Evolutionary conservation across 2,329 filamentous ascomycete species (phyloP).

Genomic region (Chaetomium strumarium): DNA sequence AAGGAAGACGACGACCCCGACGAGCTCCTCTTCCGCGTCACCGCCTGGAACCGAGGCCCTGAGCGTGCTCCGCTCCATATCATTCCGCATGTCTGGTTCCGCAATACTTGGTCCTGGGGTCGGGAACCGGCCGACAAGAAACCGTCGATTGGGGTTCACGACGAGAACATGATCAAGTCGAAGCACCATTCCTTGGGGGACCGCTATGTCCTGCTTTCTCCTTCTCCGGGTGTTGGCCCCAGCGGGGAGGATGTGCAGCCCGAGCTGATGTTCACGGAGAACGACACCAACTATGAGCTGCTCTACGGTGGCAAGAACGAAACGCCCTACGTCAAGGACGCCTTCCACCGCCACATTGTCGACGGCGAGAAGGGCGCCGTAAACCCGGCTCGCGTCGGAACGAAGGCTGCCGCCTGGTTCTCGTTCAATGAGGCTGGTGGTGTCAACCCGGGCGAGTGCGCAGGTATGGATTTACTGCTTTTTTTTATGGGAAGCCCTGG

Average conservation of each 20-base stretch:
- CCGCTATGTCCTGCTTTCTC: constrained; percentile 77
- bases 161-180: constrained; percentile 66
- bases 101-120: constrained; percentile 96
- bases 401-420: constrained; percentile 89
- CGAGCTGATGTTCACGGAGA: constrained; percentile 85
- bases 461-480: constrained; percentile 61
- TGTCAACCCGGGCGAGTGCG: constrained; percentile 84
- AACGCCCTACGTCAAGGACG: constrained; percentile 86
- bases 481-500: constrained; percentile 22
- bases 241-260: constrained; percentile 81
- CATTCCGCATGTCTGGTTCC: constrained; percentile 91
- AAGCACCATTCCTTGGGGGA: constrained; percentile 75
- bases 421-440: constrained; percentile 85
- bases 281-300: constrained; percentile 79
- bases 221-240: constrained; percentile 77
- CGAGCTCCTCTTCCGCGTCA: constrained; percentile 87
- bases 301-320: constrained; percentile 76
- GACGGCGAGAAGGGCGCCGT: constrained; percentile 72
- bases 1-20: constrained; percentile 91
- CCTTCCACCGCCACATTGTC: constrained; percentile 84
- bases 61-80: constrained; percentile 90
- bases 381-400: constrained; percentile 74
- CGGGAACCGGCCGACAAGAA: constrained; percentile 69
- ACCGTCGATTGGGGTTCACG: constrained; percentile 65
- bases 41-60: constrained; percentile 90